These are phyloP conservation scores for Tolypocladium inflatum DNA, from an alignment of 2,329 filamentous ascomycete species.

Conservation along the genomic window DNA sequence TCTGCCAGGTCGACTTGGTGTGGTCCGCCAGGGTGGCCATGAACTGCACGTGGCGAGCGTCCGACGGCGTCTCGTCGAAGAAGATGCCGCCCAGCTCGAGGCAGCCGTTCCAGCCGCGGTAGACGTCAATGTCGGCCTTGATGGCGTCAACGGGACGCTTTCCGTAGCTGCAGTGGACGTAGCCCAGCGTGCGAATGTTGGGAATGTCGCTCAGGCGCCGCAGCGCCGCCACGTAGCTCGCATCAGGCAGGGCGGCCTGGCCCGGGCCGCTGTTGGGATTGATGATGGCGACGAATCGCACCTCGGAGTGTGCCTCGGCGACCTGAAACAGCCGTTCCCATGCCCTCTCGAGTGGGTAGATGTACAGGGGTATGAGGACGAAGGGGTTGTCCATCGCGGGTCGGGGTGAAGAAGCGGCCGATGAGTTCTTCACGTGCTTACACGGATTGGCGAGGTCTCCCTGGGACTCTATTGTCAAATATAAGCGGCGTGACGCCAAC, in stretches of 20 bases:
- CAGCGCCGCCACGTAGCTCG: slow-evolving; percentile 16
- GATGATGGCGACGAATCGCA: slow-evolving; percentile 19
- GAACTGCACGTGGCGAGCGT: slow-evolving; percentile 9
- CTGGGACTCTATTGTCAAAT: neutral
- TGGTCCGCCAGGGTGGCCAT: slow-evolving; percentile 15
- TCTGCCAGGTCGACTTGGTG: slow-evolving; percentile 9
- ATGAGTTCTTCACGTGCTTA: neutral
- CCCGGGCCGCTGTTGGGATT: slow-evolving; percentile 22
- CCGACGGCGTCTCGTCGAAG: slow-evolving; percentile 34
- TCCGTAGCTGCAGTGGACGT: slow-evolving; percentile 21
- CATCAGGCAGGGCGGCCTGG: slow-evolving; percentile 13
- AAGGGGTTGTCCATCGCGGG: slow-evolving; percentile 7
- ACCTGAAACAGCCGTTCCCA: slow-evolving; percentile 19
- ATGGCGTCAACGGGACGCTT: slow-evolving; percentile 10
- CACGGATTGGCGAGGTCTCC: neutral
- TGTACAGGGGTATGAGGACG: slow-evolving; percentile 22
- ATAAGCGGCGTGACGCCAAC: neutral
- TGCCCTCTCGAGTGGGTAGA: slow-evolving; percentile 17
- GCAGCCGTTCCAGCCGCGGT: slow-evolving; percentile 30
- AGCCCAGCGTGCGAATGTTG: slow-evolving; percentile 19
- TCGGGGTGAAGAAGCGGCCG: too few species aligned
- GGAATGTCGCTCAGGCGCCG: slow-evolving; percentile 8
- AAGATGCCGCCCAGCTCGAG: slow-evolving; percentile 36
- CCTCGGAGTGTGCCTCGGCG: slow-evolving; percentile 10
- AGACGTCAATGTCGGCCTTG: slow-evolving; percentile 30